phyloP scores from a whole-genome alignment of 2,329 filamentous ascomycete genomes.

The Colletotrichum higginsianum region DNA sequence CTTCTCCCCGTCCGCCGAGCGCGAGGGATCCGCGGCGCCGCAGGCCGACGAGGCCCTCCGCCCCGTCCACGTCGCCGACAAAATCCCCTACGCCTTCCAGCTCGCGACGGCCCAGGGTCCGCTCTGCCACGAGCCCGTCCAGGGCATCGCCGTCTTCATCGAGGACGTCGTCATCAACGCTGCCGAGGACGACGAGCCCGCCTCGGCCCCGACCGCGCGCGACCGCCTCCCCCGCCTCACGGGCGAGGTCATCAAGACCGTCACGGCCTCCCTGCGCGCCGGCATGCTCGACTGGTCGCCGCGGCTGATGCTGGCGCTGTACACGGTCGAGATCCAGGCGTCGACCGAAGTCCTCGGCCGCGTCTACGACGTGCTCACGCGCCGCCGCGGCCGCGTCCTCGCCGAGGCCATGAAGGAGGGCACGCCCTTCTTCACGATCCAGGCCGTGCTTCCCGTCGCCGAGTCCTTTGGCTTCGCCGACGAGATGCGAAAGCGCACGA shows the following conservation, averaged over 20 bases:
- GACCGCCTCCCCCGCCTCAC: conserved; percentile 86
- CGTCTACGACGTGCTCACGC: conserved; percentile 98
- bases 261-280: conserved; percentile 85
- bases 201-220: conserved; percentile 63
- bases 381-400: conserved; percentile 89
- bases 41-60: conserved; percentile 66
- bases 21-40: conserved; percentile 50
- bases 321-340: conserved; percentile 97
- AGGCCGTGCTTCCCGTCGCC: conserved; percentile 88
- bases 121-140: conserved; percentile 91
- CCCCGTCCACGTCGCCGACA: conserved; percentile 85
- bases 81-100: conserved; percentile 94
- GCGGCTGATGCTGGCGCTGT: conserved; percentile 96
- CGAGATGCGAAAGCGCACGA: conserved; percentile 95
- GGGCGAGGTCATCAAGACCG: conserved; percentile 91
- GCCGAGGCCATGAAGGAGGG: conserved; percentile 95
- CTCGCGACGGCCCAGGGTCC: conserved; percentile 90
- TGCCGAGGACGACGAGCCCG: conserved; percentile 66
- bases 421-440: conserved; percentile 96
- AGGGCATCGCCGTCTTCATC: conserved; percentile 92
- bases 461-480: conserved; percentile 97
- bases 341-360: conserved; percentile 94
- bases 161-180: conserved; percentile 78
- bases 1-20: conserved; percentile 60
- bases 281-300: conserved; percentile 97